Conservation (phyloP, 2,329 filamentous ascomycete species). For the Scedosporium aurantiacum region DNA sequence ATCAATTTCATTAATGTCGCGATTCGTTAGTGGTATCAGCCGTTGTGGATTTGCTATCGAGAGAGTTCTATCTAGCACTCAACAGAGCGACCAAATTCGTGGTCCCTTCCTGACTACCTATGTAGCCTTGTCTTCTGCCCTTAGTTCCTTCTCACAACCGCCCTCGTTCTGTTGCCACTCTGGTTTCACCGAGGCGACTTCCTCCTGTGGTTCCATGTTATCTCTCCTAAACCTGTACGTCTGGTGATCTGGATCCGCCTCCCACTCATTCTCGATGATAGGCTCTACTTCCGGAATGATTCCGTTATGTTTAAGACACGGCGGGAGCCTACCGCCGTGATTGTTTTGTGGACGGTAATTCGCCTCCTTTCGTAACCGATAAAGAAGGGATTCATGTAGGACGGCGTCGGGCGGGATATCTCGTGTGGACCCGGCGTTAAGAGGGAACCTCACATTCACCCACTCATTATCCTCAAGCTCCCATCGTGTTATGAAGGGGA, state of each 20-base stretch:
- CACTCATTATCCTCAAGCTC: conserved; percentile 23
- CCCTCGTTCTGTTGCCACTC: background rate
- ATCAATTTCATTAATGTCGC: no score
- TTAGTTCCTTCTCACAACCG: no score
- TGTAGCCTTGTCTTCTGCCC: background rate
- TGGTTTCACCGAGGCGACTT: background rate
- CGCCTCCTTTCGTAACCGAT: conserved; percentile 19
- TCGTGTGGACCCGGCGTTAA: conserved; percentile 23
- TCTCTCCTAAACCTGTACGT: background rate
- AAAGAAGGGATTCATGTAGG: conserved; percentile 25
- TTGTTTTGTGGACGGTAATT: conserved; percentile 22
- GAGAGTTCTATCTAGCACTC: no score
- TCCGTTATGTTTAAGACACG: conserved; percentile 19
- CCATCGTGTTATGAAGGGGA: conserved; percentile 29
- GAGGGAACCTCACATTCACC: conserved; percentile 24
- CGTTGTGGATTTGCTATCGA: no score
- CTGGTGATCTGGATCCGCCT: background rate
- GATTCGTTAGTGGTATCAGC: no score
- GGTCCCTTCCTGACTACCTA: no score
- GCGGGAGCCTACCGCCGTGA: conserved; percentile 17
- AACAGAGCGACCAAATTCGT: no score
- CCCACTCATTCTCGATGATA: background rate
- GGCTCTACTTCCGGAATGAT: background rate
- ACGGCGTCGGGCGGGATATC: conserved; percentile 29
- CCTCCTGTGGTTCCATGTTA: background rate